phyloP scores from a whole-genome alignment of 2,329 filamentous ascomycete species.

The Exophiala calicioides region DNA sequence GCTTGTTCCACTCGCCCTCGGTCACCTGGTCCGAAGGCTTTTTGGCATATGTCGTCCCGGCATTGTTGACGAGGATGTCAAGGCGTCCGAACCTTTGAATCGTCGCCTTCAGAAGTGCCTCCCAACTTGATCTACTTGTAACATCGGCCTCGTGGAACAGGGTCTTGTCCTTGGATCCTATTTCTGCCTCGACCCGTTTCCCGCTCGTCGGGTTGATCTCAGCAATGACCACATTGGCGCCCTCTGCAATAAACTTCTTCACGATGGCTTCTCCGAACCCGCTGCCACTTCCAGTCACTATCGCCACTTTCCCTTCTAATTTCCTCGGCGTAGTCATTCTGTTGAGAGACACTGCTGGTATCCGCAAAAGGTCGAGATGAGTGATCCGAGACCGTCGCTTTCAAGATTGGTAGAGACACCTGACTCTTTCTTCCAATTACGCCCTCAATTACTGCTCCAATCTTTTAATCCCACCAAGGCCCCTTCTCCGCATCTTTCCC shows the following conservation, averaged over 20 bases:
- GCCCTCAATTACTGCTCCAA: too few species aligned
- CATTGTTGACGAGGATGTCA: slow-evolving; percentile 88
- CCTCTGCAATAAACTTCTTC: slow-evolving; percentile 73
- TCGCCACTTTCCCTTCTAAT: too few species aligned
- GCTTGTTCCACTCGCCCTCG: slow-evolving; percentile 35
- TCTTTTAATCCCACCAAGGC: too few species aligned
- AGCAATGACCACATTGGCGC: slow-evolving; percentile 79
- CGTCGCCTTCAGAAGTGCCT: slow-evolving; percentile 29
- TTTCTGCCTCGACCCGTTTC: slow-evolving; percentile 64
- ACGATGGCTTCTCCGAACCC: slow-evolving; percentile 46
- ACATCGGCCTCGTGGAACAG: slow-evolving; percentile 34
- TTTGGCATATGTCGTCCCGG: slow-evolving; percentile 51
- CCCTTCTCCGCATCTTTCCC: too few species aligned
- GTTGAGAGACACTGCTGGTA: too few species aligned
- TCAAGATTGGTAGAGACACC: too few species aligned
- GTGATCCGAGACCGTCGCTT: too few species aligned
- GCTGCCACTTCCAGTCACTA: slow-evolving; percentile 39
- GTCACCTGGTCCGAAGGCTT: slow-evolving; percentile 34
- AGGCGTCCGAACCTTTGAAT: slow-evolving; percentile 65
- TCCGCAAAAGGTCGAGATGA: too few species aligned
- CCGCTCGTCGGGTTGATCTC: slow-evolving; percentile 81
- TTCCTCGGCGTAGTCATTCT: too few species aligned
- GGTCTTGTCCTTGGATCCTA: slow-evolving; percentile 54
- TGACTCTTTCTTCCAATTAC: too few species aligned
- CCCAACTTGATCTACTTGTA: slow-evolving; percentile 32